Evolutionary conservation across 768 basidiomycete genomes (phyloP), one percentile per base, ranked within the genome.

Genomic region (Pisolithus microcarpus): DNA sequence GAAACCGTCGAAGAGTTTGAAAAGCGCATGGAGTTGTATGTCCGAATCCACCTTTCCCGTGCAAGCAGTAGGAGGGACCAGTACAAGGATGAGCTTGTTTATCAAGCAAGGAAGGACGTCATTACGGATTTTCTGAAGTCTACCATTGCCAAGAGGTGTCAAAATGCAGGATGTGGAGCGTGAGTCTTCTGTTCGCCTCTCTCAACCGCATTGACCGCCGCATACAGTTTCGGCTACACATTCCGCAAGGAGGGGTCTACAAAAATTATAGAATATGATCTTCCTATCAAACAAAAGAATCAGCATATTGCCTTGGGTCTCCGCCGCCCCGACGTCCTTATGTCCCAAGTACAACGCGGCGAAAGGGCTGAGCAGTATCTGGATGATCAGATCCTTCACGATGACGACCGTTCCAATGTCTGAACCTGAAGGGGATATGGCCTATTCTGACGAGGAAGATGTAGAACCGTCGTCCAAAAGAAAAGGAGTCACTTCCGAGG

Each of bases 181-280:
- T 93, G 64, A 70, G 87, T 79, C n/a, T 42, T 36, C 36, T 56
- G 30, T 43, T 43, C 52, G 28, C 21, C 16, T n/a, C 21, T 18
- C 46, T 55, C 49, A 16, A 43, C 21, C 18, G 34, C 38, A n/a
- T 34, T 59, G 38, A 58, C 39, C 21, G 37, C 19, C 37, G 7
- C 56, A 37, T 13, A 36, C 45, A 94, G 91, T 26, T 69, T 77
- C 58, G 83, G 79, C 2, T 93, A 90, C 64, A 91, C 92, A 0
- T 91, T 88, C 69, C 85, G 94, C 48, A 97, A 91, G 67, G 96
- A 99, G 62, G 91, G 90, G 0, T 77, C 88, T 66, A 91, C 87
- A 46, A 98, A 97, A 70, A 78, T 99, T 50, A 85, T 98, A 63
- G 93, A 98, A 70, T 90, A 91, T 62, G 93, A 94, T 59, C 76